These are phyloP conservation scores for Musa acuminata DNA, from an alignment of 176 grass and related monocot genomes.

Conservation along the genomic window DNA sequence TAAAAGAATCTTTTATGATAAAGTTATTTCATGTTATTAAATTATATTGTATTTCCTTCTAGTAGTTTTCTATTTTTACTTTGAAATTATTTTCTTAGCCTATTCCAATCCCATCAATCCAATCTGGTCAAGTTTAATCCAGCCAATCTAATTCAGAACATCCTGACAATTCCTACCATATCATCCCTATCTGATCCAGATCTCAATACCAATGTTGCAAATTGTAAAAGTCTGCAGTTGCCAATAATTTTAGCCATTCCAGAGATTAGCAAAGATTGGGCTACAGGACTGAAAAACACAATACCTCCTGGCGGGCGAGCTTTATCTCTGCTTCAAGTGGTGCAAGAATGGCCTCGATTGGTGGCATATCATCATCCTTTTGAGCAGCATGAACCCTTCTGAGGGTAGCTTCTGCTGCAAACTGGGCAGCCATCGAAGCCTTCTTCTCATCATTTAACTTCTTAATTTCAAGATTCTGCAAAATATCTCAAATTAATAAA, in stretches of 20 bases:
- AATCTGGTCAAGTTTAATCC: too few relatives aligned
- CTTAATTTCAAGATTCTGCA: slow-evolving; percentile 94
- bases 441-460: slow-evolving; percentile 96
- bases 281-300: neutral
- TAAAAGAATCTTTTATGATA: too few relatives aligned
- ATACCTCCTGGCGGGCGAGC: slow-evolving; percentile 82
- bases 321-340: slow-evolving; percentile 95
- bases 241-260: neutral
- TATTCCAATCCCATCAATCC: too few relatives aligned
- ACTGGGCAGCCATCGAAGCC: slow-evolving; percentile 76
- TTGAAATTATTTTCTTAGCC: too few relatives aligned
- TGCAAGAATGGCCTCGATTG: slow-evolving; percentile 97
- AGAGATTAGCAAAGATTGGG: neutral
- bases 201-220: too few relatives aligned
- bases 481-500: slow-evolving; percentile 1
- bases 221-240: too few relatives aligned
- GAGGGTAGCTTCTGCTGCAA: slow-evolving; percentile 86
- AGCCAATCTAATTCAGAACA: too few relatives aligned
- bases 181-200: too few relatives aligned
- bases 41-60: too few relatives aligned
- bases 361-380: slow-evolving; percentile 97
- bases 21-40: too few relatives aligned
- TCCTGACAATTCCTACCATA: too few relatives aligned
- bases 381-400: slow-evolving; percentile 88
- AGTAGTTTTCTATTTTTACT: too few relatives aligned